These are phyloP conservation scores for Candida glucosophila DNA, from an alignment of 1,139 yeast genomes.

Conservation along the genomic window DNA sequence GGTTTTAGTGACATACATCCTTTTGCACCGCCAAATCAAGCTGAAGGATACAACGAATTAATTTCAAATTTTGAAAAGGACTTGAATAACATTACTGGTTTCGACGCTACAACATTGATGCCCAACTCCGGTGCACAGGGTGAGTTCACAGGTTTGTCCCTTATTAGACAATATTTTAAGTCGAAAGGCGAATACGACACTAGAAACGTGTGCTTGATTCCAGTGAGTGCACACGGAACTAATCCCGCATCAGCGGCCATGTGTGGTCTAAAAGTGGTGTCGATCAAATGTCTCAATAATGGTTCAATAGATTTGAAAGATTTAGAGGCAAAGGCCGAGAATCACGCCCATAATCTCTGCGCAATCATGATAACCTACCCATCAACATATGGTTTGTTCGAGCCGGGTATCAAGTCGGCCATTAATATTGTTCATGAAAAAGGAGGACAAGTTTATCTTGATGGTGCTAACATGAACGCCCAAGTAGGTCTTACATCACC, in stretches of 20 bases:
- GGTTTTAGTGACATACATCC: constrained; percentile 87
- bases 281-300: constrained; percentile 76
- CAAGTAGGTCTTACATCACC: constrained; percentile 97
- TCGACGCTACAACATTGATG: constrained; percentile 83
- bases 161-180: constrained; percentile 71
- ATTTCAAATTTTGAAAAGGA: constrained; percentile 74
- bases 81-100: constrained; percentile 90
- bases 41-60: constrained; percentile 71
- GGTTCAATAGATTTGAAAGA: constrained; percentile 85
- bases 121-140: constrained; percentile 99
- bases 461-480: constrained; percentile 99
- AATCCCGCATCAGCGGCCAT: constrained; percentile 98
- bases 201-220: constrained; percentile 86
- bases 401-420: constrained; percentile 81
- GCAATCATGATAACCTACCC: constrained; percentile 97
- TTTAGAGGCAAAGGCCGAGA: constrained; percentile 61
- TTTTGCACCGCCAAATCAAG: constrained; percentile 83
- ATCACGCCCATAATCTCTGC: constrained; percentile 64
- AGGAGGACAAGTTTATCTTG: constrained; percentile 96
- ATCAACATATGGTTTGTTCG: constrained; percentile 92
- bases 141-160: constrained; percentile 89
- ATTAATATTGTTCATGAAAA: constrained; percentile 71
- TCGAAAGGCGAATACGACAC: constrained; percentile 57
- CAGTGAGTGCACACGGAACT: constrained; percentile 97
- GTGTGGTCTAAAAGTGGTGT: constrained; percentile 90